A percentile compares a stretch with the other conserved stretches of the same genome.
Evolutionary conservation across 352 stramenopile species (phyloP).

Genomic region (Phytopythium sindhum): DNA sequence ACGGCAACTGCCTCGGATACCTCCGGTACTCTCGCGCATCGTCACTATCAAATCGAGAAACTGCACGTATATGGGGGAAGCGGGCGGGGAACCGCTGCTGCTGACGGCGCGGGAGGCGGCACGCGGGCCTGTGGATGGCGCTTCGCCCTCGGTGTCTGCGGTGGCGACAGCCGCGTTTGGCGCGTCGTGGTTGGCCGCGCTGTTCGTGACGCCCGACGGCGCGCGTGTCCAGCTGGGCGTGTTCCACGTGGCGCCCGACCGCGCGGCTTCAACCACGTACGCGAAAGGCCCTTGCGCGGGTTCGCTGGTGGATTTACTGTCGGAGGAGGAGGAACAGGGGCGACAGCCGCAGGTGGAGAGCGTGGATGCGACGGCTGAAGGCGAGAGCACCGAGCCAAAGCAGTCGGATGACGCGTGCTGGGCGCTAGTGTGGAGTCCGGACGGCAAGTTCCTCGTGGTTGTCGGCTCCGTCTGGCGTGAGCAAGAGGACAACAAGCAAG

Average conservation of each 20-base stretch:
- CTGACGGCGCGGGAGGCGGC: slow-evolving; percentile 34
- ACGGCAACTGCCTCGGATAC: background rate
- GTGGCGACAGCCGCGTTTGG: slow-evolving; percentile 15
- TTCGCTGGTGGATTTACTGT: slow-evolving; percentile 19
- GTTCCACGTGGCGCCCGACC: slow-evolving; percentile 17
- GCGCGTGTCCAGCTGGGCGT: slow-evolving; percentile 29
- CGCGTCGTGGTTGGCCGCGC: slow-evolving; percentile 22
- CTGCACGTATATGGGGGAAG: background rate
- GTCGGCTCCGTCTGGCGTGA: slow-evolving; percentile 18
- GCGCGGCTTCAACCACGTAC: background rate
- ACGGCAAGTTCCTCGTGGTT: slow-evolving; percentile 49
- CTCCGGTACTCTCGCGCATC: background rate
- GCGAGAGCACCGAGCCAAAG: too few relatives aligned
- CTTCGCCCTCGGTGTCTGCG: slow-evolving; percentile 6
- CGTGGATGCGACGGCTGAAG: background rate
- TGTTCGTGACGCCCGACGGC: slow-evolving; percentile 24
- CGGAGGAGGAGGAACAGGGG: slow-evolving; percentile 1
- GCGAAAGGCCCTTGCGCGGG: background rate
- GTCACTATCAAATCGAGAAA: background rate
- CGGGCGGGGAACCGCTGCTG: slow-evolving; percentile 18
- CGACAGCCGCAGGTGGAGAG: background rate
- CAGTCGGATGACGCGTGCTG: slow-evolving; percentile 7
- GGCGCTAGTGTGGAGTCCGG: slow-evolving; percentile 49
- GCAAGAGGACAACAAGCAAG: slow-evolving; percentile 15
- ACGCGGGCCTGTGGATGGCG: slow-evolving; percentile 9